Percentiles rank a stretch among this genome's conserved stretches.
These are phyloP conservation scores for Botrytis porri DNA, from an alignment of 2,329 filamentous ascomycete genomes.

Conservation along the genomic window DNA sequence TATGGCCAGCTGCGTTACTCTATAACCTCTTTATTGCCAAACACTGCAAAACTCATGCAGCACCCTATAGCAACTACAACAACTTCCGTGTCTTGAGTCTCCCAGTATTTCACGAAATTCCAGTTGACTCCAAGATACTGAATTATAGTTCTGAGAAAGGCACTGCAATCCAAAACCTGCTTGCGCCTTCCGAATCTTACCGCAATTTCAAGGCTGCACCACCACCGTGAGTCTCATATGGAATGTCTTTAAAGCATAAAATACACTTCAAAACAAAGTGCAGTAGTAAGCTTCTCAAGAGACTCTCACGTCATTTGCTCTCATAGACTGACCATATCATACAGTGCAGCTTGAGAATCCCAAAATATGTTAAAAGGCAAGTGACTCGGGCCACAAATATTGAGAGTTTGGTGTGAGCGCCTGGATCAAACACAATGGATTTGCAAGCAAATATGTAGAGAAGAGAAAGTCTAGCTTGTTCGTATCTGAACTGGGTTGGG, in stretches of 20 bases:
- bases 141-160: too few relatives aligned
- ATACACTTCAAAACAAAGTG: background rate
- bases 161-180: background rate
- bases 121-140: background rate
- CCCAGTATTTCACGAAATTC: background rate
- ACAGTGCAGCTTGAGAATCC: background rate
- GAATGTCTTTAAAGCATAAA: background rate
- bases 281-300: too few relatives aligned
- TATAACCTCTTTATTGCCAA: background rate
- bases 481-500: background rate
- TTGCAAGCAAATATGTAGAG: background rate
- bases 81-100: background rate
- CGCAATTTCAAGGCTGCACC: too few relatives aligned
- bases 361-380: background rate
- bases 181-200: background rate
- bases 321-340: background rate
- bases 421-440: background rate
- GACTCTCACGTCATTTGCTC: too few relatives aligned
- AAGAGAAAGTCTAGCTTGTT: too few relatives aligned
- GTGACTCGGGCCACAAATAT: background rate
- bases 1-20: background rate
- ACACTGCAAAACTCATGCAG: background rate
- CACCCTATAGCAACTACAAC: background rate
- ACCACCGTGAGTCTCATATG: background rate
- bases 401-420: too few relatives aligned